A percentile compares a stretch with the other conserved stretches of the same genome.
phyloP scores from a whole-genome alignment of 2,329 filamentous ascomycete genomes.

The Cryphonectria naterciae region DNA sequence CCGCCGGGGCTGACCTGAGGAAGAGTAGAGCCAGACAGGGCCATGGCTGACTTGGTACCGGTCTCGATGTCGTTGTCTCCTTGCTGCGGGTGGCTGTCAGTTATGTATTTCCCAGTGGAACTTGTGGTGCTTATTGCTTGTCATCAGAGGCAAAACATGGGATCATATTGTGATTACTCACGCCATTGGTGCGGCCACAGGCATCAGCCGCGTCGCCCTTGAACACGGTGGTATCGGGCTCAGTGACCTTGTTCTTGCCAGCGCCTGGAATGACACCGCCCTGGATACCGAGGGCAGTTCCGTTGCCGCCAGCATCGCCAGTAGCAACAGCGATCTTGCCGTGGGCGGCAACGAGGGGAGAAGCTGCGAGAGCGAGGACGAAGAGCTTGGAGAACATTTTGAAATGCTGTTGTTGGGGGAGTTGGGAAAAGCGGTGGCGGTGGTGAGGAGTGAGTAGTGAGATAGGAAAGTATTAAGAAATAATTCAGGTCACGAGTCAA shows the following conservation, averaged over 20 bases:
- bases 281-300: conserved; percentile 44
- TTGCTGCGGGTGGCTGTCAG: conserved; percentile 16
- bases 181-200: conserved; percentile 43
- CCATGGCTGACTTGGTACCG: conserved; percentile 39
- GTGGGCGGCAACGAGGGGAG: conserved; percentile 37
- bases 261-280: conserved; percentile 40
- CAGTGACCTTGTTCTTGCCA: conserved; percentile 37
- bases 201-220: conserved; percentile 42
- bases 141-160: no score
- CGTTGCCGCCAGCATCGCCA: conserved; percentile 44
- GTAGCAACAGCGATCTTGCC: conserved; percentile 35
- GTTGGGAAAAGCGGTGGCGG: not conserved
- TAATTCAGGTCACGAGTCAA: conserved; percentile 23
- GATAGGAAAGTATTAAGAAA: conserved; percentile 7
- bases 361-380: conserved; percentile 33
- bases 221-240: conserved; percentile 52
- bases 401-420: conserved; percentile 1
- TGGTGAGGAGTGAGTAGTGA: conserved; percentile 7
- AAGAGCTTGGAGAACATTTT: conserved; percentile 29
- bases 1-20: conserved; percentile 44
- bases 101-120: not conserved
- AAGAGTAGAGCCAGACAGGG: conserved; percentile 42
- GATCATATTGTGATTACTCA: not conserved
- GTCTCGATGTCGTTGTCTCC: conserved; percentile 43
- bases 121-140: not conserved